Evolutionary conservation across 441 rosid species (phyloP), one percentile per base, ranked within the genome.

Genomic region (Capsella rubella): DNA sequence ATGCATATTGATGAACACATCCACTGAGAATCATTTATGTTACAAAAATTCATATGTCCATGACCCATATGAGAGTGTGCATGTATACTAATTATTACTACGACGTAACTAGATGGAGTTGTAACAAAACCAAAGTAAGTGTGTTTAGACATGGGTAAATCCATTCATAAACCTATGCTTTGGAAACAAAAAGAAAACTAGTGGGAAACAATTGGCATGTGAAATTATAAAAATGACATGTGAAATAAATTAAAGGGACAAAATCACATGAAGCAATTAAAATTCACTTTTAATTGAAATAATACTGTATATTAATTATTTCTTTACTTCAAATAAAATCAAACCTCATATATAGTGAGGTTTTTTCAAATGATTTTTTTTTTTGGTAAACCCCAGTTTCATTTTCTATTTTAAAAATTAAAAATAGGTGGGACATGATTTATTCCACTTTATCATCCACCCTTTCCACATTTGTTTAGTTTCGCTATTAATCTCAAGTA

Each of bases 341-440:
- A 62, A 62, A 27, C 37, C 12, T 27, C 66, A 43, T n/a, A n/a
- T n/a, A n/a, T 43, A 43, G 49, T 18, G 21, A 59, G 45, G 58
- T 35, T 72, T 52, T 71, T 42, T 43, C 60, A 42, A 21, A 21
- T 21, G 25, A 21, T 21, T 21, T 21, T 21, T 21, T 21, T 1
- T 21, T 21, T 21, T 21, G 25, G 25, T 21, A 21, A 21, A 21
- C 25, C 25, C 25, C 25, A 21, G 46, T 66, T 39, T n/a, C 37
- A 52, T 35, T 39, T 37, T 71, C 56, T 42, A 55, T 40, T 66
- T 60, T 29, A 31, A 1, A 28, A 34, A 39, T 53, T 59, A 76
- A 60, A 21, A 21, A 71, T 67, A 71, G 53, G 31, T 78, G 74
- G 66, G 78, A 72, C 74, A 72, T 78, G 78, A 61, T 67, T 78